Conservation (phyloP, 495 filamentous ascomycete genomes). For the Aspergillus leporis region DNA sequence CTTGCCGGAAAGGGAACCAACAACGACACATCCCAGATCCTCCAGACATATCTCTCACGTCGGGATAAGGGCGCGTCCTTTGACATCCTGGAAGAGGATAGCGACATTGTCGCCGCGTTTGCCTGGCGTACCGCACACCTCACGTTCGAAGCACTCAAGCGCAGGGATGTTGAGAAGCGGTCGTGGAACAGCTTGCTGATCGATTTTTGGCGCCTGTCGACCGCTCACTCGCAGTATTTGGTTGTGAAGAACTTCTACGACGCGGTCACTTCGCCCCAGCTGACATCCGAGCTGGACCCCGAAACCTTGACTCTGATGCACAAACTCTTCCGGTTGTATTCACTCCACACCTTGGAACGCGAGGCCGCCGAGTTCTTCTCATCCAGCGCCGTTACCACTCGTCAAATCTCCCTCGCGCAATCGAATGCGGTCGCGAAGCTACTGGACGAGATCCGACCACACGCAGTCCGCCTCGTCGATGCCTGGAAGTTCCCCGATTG, state of each 20-base stretch:
- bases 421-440: constrained; percentile 63
- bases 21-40: constrained; percentile 60
- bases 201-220: constrained; percentile 71
- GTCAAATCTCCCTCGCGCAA: constrained; percentile 63
- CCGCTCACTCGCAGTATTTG: constrained; percentile 68
- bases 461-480: constrained; percentile 66
- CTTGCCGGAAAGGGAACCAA: constrained; percentile 52
- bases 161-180: constrained; percentile 66
- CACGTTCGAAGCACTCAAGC: constrained; percentile 70
- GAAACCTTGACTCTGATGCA: constrained; percentile 55
- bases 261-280: constrained; percentile 53
- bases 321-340: constrained; percentile 65
- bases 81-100: constrained; percentile 62
- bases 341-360: constrained; percentile 64
- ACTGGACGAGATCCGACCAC: constrained; percentile 65
- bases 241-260: constrained; percentile 73
- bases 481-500: constrained; percentile 70
- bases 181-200: constrained; percentile 72
- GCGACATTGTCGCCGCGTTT: constrained; percentile 65
- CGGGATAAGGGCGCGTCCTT: constrained; percentile 67
- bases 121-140: constrained; percentile 70
- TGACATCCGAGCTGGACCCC: constrained; percentile 47
- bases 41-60: constrained; percentile 58
- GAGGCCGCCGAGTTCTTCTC: constrained; percentile 69
- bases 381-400: constrained; percentile 59